Evolutionary conservation across 202 grass and related monocot genomes (phyloP), one percentile per base, ranked within the genome.

Genomic region (Tripidium arundinaceum): DNA sequence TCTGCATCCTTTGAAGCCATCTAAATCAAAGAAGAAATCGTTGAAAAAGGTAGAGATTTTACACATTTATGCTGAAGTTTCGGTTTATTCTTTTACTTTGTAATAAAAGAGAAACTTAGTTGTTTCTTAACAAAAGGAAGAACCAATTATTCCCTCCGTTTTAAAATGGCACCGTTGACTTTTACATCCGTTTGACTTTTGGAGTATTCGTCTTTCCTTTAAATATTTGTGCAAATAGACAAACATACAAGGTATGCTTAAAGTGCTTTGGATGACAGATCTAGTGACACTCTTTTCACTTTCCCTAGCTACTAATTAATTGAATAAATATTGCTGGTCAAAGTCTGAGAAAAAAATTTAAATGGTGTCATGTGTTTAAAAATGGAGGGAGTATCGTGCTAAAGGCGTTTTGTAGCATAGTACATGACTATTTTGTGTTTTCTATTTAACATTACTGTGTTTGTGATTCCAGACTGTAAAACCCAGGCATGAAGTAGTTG

Each of bases 401-500:
- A 80, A 71, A 60, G 41, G 13, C 65, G 24, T 70, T 61, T 47
- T 5, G 22, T 4, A 74, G 16, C 22, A 15, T 69, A 68, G 31
- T 25, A 70, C 60, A 62, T 76, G 12, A 12, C 21, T 33, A 0
- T 41, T 33, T 83, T 55, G 7, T 57, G 39, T 79, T 68, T 79
- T 66, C 3, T 75, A 11, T 49, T 62, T 62, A 58, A 36, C 52
- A 15, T 22, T 27, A 31, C 52, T 46, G 26, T 79, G 76, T 69
- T 74, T 75, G 22, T 89, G 39, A 69, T 76, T 81, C 28, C 74
- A 93, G 90, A 70, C 49, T 49, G 62, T 63, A 65, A 92, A 87
- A 50, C 50, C 55, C 50, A 59, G 39, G 72, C 63, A 28, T 75
- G 65, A 68, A 74, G 45, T 33, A 75, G 42, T 47, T 74, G 8